A percentile compares a stretch with the other conserved stretches of the same genome.
phyloP scores from a whole-genome alignment of 176 grass and related monocot species.

The Urochloa ruziziensis region DNA sequence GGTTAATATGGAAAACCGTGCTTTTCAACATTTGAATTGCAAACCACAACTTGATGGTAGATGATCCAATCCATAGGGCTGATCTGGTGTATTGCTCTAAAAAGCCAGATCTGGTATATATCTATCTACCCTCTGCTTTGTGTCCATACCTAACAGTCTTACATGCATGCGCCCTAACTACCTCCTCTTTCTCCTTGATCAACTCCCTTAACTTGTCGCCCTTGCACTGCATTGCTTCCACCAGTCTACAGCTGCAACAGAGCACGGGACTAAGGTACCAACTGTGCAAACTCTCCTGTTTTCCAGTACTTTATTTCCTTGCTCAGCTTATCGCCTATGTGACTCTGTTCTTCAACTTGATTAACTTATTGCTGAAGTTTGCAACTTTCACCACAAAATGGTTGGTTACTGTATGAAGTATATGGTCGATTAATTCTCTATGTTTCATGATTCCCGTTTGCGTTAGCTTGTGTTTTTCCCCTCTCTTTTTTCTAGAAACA shows the following conservation, averaged over 20 bases:
- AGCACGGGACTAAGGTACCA: constrained; percentile 11
- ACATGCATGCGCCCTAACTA: constrained; percentile 20
- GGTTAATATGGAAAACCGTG: too few species aligned
- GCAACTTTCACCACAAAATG: background rate
- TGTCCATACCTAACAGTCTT: constrained; percentile 49
- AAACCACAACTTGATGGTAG: background rate
- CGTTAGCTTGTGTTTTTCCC: background rate
- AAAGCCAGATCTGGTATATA: constrained; percentile 12
- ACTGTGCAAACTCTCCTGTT: constrained; percentile 1
- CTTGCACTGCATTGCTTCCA: constrained; percentile 22
- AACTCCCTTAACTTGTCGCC: background rate
- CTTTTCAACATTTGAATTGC: background rate
- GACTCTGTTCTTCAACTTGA: background rate
- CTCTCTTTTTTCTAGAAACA: background rate
- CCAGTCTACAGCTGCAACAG: constrained; percentile 4
- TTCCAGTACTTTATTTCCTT: constrained; percentile 13
- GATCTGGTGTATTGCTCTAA: background rate
- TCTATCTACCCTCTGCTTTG: background rate
- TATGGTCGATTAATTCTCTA: background rate
- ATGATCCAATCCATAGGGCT: background rate
- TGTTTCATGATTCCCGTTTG: background rate
- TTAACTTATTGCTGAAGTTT: background rate
- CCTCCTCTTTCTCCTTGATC: constrained; percentile 24
- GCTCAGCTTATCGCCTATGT: background rate
- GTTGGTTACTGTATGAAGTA: constrained; percentile 2